Evolutionary conservation across 1,284 basidiomycete genomes (phyloP).

Genomic region (Boletus hoseneyae): DNA sequence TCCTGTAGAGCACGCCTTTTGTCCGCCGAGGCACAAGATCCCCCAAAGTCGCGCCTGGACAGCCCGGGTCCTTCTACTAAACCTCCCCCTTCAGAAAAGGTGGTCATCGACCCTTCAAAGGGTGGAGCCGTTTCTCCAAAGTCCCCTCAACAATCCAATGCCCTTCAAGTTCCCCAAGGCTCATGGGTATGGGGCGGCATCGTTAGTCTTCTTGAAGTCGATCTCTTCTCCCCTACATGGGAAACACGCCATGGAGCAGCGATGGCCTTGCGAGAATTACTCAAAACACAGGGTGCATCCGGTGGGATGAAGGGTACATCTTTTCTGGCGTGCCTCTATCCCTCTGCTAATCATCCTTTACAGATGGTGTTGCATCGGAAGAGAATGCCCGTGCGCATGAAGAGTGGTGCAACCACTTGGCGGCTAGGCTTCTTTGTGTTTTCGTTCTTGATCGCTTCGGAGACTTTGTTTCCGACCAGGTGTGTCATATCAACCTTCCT

Average conservation of each 20-base stretch:
- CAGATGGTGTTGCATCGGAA: constrained; percentile 47
- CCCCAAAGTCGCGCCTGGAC: constrained; percentile 50
- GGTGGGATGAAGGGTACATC: constrained; percentile 74
- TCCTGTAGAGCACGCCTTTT: constrained; percentile 62
- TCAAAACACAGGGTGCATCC: constrained; percentile 81
- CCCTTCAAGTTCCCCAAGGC: constrained; percentile 68
- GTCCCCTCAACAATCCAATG: constrained; percentile 67
- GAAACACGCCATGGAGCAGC: constrained; percentile 94
- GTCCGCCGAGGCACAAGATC: constrained; percentile 48
- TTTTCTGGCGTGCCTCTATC: neutral
- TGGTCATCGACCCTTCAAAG: constrained; percentile 72
- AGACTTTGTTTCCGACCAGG: constrained; percentile 96
- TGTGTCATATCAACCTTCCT: constrained; percentile 15
- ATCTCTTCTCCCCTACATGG: constrained; percentile 88
- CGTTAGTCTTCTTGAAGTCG: constrained; percentile 78
- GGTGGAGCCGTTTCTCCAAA: constrained; percentile 79
- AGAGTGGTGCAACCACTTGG: constrained; percentile 86
- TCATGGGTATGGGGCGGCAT: constrained; percentile 90
- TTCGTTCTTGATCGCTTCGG: constrained; percentile 97
- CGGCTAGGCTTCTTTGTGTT: constrained; percentile 84
- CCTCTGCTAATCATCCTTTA: constrained; percentile 4
- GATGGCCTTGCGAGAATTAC: constrained; percentile 85
- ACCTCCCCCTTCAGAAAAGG: constrained; percentile 51
- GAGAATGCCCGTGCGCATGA: constrained; percentile 73
- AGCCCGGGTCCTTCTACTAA: constrained; percentile 46